phyloP scores from a whole-genome alignment of 192 early-diverging fungal species.

The Coemansia sp. region DNA sequence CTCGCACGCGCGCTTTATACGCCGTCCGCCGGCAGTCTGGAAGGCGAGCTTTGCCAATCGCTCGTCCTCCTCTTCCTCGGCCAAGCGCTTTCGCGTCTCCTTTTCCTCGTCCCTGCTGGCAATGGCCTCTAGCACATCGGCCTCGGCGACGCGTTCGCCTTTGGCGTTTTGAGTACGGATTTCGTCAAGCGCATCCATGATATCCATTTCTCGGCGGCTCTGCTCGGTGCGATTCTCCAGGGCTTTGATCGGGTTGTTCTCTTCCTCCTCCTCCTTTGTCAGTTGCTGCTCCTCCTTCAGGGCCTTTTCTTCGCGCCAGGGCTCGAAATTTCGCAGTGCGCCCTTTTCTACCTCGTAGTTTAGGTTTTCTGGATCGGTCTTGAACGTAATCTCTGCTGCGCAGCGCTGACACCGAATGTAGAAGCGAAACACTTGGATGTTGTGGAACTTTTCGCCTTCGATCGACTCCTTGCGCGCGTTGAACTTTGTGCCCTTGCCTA shows the following conservation, averaged over 20 bases:
- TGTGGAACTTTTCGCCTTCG: slow-evolving; percentile 60
- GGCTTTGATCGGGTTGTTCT: slow-evolving; percentile 93
- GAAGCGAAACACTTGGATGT: slow-evolving; percentile 79
- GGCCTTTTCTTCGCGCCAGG: slow-evolving; percentile 78
- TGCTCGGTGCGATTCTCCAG: slow-evolving; percentile 94
- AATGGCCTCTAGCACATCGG: slow-evolving; percentile 63
- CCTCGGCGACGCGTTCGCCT: slow-evolving; percentile 75
- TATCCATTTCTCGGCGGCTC: slow-evolving; percentile 97
- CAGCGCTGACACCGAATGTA: slow-evolving; percentile 93
- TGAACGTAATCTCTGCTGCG: slow-evolving; percentile 96
- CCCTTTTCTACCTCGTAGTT: slow-evolving; percentile 96
- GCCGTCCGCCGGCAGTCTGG: slow-evolving; percentile 8
- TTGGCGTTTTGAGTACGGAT: slow-evolving; percentile 86
- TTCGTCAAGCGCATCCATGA: slow-evolving; percentile 96
- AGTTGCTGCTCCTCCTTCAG: slow-evolving; percentile 60
- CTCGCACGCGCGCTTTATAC: slow-evolving; percentile 43
- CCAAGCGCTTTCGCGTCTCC: slow-evolving; percentile 22
- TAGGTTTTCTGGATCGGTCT: slow-evolving; percentile 94
- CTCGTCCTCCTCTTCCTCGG: slow-evolving; percentile 39
- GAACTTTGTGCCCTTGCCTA: slow-evolving; percentile 98
- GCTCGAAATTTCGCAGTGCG: slow-evolving; percentile 93
- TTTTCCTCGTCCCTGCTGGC: slow-evolving; percentile 17
- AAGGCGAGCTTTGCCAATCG: slow-evolving; percentile 27
- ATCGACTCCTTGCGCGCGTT: slow-evolving; percentile 92
- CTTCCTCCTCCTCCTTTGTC: slow-evolving; percentile 78